Base-by-base conservation (phyloP, 73 alveolate species). In the Symbiodinium pilosum region DNA sequence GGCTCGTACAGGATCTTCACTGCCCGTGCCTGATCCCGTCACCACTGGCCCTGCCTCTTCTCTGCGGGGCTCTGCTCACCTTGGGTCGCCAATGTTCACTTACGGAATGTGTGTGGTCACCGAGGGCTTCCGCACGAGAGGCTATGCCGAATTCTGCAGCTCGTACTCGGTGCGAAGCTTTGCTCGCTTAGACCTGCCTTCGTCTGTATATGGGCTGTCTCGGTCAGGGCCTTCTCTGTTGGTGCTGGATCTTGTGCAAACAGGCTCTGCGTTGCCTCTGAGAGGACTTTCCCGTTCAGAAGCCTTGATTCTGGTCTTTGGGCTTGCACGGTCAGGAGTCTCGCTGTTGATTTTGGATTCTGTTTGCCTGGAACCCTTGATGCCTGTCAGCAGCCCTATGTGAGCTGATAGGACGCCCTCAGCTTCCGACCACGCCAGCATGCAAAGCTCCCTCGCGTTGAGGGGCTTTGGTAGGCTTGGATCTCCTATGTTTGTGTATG, bases 101-200 rank as follows among this genome's bases (percentile, higher is more conserved):
- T 91, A 91, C 41, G 97, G 97, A 43, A 91, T 91, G 97, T 91
- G 97, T 38, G 97, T 91, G 43, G 97, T 91, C 89, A 91, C 97
- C 36, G 97, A 91, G 40, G 97, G 97, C 88, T 91, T 91, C 41
- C 34, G 97, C 81, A 91, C 97, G 32, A 40, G 97, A 69, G 97
- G 97, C 87, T 91, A 91, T 91, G 97, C 97, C 88, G 97, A 91
- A 88, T 91, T 91, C 75, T n/a, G 77, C 39, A 91, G 97, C 97
- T 91, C 97, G 97, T 91, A 91, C 88, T 91, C 88, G 12, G 97
- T 91, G 92, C 56, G 98, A 38, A 93, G 98, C 69, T 93, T 81
- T 81, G 98, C 98, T 4, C 77, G 97, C 52, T 54, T 91, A 52
- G 97, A 77, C 52, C 40, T 30, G 2, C 81, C 92, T 40, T 32